Conservation (phyloP, 176 grass and related monocot genomes). For the Tuctoria greenei region DNA sequence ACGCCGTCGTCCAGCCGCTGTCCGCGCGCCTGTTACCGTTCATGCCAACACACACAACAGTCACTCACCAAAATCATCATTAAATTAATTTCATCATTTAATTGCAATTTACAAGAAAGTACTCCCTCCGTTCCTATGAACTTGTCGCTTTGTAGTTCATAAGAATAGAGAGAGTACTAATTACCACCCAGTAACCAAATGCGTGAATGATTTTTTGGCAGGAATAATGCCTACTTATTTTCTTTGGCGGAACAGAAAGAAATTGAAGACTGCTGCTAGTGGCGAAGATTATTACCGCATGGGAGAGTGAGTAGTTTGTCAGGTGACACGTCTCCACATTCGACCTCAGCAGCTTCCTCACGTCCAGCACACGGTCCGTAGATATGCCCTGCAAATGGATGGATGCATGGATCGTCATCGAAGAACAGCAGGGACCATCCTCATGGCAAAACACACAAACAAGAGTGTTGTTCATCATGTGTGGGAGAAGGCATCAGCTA, state of each 20-base stretch:
- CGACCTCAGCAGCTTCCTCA: conserved; percentile 71
- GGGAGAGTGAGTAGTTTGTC: conserved; percentile 86
- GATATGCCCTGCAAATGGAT: conserved; percentile 70
- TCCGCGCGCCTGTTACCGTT: conserved; percentile 55
- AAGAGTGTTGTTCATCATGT: neutral
- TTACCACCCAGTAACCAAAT: too few relatives aligned
- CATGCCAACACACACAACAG: neutral
- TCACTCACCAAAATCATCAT: too few relatives aligned
- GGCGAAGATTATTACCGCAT: conserved; percentile 53
- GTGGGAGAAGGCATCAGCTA: conserved; percentile 7
- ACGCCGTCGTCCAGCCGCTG: conserved; percentile 68
- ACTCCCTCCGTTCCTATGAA: too few relatives aligned
- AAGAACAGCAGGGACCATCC: neutral
- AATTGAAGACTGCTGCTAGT: too few relatives aligned
- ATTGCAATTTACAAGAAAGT: too few relatives aligned
- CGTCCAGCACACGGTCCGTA: conserved; percentile 84
- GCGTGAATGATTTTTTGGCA: too few relatives aligned
- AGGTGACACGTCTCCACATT: conserved; percentile 89
- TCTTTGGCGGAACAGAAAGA: too few relatives aligned
- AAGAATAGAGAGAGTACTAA: too few relatives aligned
- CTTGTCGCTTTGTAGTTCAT: too few relatives aligned
- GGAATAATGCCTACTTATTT: too few relatives aligned
- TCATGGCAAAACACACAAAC: neutral
- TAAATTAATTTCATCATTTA: too few relatives aligned
- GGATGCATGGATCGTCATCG: neutral